Percentiles rank a stretch among this genome's conserved stretches.
Evolutionary conservation across 2,329 filamentous ascomycete species (phyloP).

Genomic region (Xylaria polymorpha): DNA sequence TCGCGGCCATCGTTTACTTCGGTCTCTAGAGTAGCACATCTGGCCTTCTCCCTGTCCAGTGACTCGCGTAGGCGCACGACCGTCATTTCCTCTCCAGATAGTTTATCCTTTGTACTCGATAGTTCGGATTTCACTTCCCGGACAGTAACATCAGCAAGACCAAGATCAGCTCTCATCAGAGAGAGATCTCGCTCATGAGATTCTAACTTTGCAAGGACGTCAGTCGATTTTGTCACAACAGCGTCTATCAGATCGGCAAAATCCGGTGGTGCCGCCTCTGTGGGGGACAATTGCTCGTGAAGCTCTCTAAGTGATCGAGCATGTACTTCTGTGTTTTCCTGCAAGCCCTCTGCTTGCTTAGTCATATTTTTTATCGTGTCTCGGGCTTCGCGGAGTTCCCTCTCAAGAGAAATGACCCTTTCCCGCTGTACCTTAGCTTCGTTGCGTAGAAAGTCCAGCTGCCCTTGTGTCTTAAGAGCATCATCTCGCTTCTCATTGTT

Average conservation of each 20-base stretch:
- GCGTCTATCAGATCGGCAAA: slow-evolving; percentile 68
- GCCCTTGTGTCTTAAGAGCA: slow-evolving; percentile 67
- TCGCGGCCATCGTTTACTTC: slow-evolving; percentile 73
- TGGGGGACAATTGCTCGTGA: slow-evolving; percentile 67
- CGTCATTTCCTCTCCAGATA: slow-evolving; percentile 64
- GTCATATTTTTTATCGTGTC: slow-evolving; percentile 65
- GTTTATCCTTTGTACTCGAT: slow-evolving; percentile 62
- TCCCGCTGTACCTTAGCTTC: slow-evolving; percentile 70
- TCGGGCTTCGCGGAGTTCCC: slow-evolving; percentile 65
- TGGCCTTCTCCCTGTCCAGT: slow-evolving; percentile 65
- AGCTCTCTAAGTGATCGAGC: slow-evolving; percentile 67
- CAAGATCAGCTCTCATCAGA: slow-evolving; percentile 72
- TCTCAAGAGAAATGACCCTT: slow-evolving; percentile 68
- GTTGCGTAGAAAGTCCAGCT: slow-evolving; percentile 71
- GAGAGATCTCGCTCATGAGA: slow-evolving; percentile 69
- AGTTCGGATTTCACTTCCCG: slow-evolving; percentile 69
- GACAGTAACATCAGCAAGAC: slow-evolving; percentile 66
- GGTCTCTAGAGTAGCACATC: slow-evolving; percentile 63
- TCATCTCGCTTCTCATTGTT: slow-evolving; percentile 69
- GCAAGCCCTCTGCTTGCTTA: slow-evolving; percentile 62
- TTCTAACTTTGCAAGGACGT: slow-evolving; percentile 69
- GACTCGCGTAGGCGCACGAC: slow-evolving; percentile 65
- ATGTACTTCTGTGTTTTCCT: slow-evolving; percentile 65
- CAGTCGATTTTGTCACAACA: slow-evolving; percentile 67
- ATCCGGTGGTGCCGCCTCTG: slow-evolving; percentile 65